Base-by-base conservation (phyloP, 2,329 filamentous ascomycete genomes). In the Aspergillus ibericus region DNA sequence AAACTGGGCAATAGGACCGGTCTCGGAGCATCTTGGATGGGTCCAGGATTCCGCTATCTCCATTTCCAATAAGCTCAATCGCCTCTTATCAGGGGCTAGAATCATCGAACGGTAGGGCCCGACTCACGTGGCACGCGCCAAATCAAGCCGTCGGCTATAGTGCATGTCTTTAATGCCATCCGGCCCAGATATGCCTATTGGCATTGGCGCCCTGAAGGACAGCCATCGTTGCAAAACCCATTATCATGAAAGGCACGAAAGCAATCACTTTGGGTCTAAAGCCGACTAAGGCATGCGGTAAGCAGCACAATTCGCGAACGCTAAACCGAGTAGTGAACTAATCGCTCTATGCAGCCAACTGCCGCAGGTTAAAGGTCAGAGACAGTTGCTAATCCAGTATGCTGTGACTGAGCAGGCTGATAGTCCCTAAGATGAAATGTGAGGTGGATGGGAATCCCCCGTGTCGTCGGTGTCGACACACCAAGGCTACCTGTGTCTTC, bases 261-360 rank as follows among this genome's bases (percentile, higher is more conserved):
- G 54, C 56, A 5, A 56, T 63, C 32, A 54, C 61, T 25, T 36
- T 66, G 35, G 69, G 66, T 4, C 69, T 69, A 5, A 71, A 68
- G 61, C 69, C 69, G 36, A 72, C 68, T n/a, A 72, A 72, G 57
- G 68, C 69, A 34, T 71, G 69, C 59, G 66, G 69, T 70, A 49
- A 63, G 69, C 66, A 38, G 44, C 42, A 29, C 54, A 20, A 36
- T 27, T 10, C 32, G n/a, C 20, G 15, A 16, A 22, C 5, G 47
- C 15, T 22, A 12, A 22, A 7, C 15, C 8, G 18, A 50, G 22
- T 2, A 34, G 27, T 32, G 29, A 36, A 20, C 47, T 50, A 20
- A 50, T 50, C 27, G 16, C 18, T 29, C 20, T 7, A 20, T 36
- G n/a, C 29, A 71, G 69, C 71, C 59, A 70, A 71, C 59, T 72